A percentile compares a stretch with the other conserved stretches of the same genome.
phyloP scores from a whole-genome alignment of 441 rosid genomes.

The Rhodomyrtus psidioides region DNA sequence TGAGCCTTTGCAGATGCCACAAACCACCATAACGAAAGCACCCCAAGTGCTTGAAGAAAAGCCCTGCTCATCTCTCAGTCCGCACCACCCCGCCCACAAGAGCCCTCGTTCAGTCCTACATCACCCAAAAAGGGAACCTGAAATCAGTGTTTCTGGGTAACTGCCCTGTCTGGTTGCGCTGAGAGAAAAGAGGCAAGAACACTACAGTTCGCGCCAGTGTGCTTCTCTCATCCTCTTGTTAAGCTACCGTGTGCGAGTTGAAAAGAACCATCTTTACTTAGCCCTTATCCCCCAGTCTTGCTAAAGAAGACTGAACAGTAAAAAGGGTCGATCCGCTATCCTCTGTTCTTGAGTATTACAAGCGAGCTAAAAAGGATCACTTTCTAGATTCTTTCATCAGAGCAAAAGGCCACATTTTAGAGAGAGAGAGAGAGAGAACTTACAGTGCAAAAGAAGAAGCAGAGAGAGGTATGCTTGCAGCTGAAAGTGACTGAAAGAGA shows the following conservation, averaged over 20 bases:
- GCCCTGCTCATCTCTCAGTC: background rate
- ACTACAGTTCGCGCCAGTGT: background rate
- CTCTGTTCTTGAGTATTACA: background rate
- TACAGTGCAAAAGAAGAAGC: background rate
- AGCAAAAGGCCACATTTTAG: background rate
- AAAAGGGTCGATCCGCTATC: background rate
- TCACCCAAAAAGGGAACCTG: background rate
- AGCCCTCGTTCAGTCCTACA: background rate
- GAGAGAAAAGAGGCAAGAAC: background rate
- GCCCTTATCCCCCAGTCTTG: background rate
- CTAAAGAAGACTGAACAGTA: background rate
- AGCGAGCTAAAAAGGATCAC: background rate
- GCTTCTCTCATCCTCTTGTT: background rate
- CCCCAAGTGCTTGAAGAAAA: background rate
- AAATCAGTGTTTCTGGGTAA: background rate
- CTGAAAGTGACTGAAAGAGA: background rate
- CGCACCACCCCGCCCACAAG: background rate
- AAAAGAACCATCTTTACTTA: background rate
- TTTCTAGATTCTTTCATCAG: background rate
- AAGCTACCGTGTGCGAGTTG: background rate
- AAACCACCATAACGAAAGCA: background rate
- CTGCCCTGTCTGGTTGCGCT: background rate
- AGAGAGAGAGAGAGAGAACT: background rate
- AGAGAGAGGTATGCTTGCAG: background rate
- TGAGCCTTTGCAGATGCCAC: background rate